Evolutionary conservation across 2,329 filamentous ascomycete species (phyloP).

Genomic region (Dothistroma septosporum): DNA sequence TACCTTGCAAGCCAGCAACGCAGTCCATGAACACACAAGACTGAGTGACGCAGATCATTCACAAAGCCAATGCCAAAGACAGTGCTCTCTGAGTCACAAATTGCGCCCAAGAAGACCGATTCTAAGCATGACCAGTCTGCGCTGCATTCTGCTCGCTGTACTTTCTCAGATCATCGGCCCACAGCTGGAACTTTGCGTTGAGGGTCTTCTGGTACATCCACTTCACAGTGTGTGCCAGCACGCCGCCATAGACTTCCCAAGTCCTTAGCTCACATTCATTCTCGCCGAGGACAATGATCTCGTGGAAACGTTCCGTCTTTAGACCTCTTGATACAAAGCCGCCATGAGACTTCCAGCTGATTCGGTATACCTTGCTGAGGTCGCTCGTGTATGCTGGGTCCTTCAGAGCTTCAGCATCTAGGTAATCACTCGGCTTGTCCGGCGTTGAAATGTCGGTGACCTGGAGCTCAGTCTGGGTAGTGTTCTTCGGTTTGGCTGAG

Average conservation of each 20-base stretch:
- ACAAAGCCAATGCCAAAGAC: not conserved
- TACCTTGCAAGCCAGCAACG: not conserved
- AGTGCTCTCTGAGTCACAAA: not conserved
- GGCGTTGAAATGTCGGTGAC: conserved; percentile 30
- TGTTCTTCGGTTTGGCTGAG: conserved; percentile 22
- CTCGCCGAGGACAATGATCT: conserved; percentile 25
- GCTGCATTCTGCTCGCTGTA: conserved; percentile 16
- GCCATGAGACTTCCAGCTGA: conserved; percentile 27
- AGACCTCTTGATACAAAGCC: conserved; percentile 24
- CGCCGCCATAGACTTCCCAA: conserved; percentile 29
- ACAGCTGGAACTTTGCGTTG: conserved; percentile 28
- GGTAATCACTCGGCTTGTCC: conserved; percentile 20
- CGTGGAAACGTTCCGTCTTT: conserved; percentile 29
- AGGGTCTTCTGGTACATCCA: conserved; percentile 28
- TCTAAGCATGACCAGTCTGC: not conserved
- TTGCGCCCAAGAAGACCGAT: not conserved
- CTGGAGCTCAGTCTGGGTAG: conserved; percentile 18
- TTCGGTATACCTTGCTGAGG: conserved; percentile 23
- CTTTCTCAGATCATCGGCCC: conserved; percentile 28
- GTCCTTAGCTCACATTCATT: conserved; percentile 29
- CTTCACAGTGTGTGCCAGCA: conserved; percentile 29
- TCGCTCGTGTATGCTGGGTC: conserved; percentile 22
- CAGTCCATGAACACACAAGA: not conserved
- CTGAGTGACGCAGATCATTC: not conserved
- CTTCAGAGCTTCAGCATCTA: conserved; percentile 16